phyloP scores from a whole-genome alignment of 2,329 filamentous ascomycete species.

The Fusarium poae region DNA sequence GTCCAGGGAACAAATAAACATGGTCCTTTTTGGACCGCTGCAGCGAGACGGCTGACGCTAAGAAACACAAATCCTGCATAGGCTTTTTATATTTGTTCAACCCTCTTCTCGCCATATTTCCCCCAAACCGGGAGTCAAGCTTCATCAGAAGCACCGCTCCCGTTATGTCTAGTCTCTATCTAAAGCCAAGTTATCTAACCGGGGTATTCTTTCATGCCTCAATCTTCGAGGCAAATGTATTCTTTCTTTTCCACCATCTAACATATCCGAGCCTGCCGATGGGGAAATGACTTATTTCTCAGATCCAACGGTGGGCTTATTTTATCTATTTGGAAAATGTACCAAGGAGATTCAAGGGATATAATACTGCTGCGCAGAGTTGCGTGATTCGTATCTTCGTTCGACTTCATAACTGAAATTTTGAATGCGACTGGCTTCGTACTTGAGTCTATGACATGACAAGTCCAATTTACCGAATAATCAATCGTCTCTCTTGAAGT shows the following conservation, averaged over 20 bases:
- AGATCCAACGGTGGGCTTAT: constrained; percentile 9
- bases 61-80: constrained; percentile 29
- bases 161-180: constrained; percentile 20
- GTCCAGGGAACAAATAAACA: constrained; percentile 26
- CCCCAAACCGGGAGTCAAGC: background rate
- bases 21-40: constrained; percentile 6
- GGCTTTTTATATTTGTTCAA: constrained; percentile 38
- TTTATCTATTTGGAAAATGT: constrained; percentile 41
- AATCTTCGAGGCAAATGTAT: constrained; percentile 16
- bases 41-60: constrained; percentile 12
- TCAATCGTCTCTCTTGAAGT: constrained; percentile 57
- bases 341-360: constrained; percentile 38
- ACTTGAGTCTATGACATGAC: constrained; percentile 15
- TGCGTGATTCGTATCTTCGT: constrained; percentile 38
- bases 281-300: constrained; percentile 11
- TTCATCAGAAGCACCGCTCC: background rate
- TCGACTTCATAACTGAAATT: constrained; percentile 38
- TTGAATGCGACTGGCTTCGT: constrained; percentile 27
- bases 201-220: constrained; percentile 30
- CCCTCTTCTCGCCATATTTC: background rate
- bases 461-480: constrained; percentile 1
- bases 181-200: constrained; percentile 22
- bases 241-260: constrained; percentile 21
- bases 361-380: constrained; percentile 33
- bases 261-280: constrained; percentile 3